phyloP scores from a whole-genome alignment of 306 rosid genomes.

The Cicer judaicum region DNA sequence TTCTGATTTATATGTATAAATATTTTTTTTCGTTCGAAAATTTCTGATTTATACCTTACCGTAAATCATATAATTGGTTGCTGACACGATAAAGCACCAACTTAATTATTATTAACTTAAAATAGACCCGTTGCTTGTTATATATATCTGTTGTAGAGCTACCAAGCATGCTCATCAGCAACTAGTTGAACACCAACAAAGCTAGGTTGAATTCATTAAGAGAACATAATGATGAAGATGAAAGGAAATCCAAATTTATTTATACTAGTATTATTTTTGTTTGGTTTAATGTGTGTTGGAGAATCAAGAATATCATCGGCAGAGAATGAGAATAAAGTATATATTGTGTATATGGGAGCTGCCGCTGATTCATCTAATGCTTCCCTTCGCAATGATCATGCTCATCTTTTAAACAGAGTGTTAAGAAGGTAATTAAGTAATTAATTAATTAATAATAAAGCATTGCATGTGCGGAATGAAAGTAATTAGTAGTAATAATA shows the following conservation, averaged over 20 bases:
- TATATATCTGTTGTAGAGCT: background rate
- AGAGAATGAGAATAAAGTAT: constrained; percentile 48
- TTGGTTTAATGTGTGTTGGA: constrained; percentile 40
- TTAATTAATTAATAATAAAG: no score
- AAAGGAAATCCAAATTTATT: constrained; percentile 15
- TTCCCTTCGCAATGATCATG: constrained; percentile 60
- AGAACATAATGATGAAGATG: background rate
- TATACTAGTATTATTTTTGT: constrained; percentile 9
- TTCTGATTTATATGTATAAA: background rate
- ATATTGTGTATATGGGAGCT: constrained; percentile 90
- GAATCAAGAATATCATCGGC: constrained; percentile 13
- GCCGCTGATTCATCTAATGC: constrained; percentile 55
- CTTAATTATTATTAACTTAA: background rate
- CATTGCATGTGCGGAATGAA: no score
- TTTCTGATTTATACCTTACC: background rate
- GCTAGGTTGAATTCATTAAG: background rate
- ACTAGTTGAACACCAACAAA: constrained; percentile 4
- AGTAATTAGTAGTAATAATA: background rate
- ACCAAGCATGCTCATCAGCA: background rate
- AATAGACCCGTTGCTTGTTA: background rate
- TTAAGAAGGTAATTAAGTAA: constrained; percentile 48
- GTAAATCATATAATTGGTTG: background rate
- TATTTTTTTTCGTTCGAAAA: no score
- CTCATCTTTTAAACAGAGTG: constrained; percentile 58
- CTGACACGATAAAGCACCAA: background rate